Evolutionary conservation across 805 yeast genomes (phyloP).

Genomic region (Hemisphaericaspora nanyangensis): DNA sequence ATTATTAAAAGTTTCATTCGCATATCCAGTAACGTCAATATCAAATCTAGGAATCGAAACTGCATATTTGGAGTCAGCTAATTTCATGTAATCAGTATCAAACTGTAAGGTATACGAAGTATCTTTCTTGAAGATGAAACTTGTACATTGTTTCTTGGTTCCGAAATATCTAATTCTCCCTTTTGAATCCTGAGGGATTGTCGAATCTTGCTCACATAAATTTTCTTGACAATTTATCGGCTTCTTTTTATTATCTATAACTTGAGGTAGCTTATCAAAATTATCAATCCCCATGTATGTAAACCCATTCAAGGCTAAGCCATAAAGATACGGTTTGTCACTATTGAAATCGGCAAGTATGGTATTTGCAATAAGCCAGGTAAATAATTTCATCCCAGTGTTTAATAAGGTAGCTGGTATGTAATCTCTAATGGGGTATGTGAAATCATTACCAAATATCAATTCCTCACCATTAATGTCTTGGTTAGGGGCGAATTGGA

Average conservation of each 20-base stretch:
- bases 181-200: slow-evolving; percentile 28
- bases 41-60: slow-evolving; percentile 51
- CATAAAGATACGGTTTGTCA: slow-evolving; percentile 62
- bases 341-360: slow-evolving; percentile 58
- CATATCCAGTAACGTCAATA: slow-evolving; percentile 37
- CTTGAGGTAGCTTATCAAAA: background rate
- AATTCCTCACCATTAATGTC: slow-evolving; percentile 50
- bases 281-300: slow-evolving; percentile 39
- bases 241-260: slow-evolving; percentile 1
- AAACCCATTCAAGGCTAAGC: slow-evolving; percentile 56
- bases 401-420: slow-evolving; percentile 49
- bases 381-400: slow-evolving; percentile 54
- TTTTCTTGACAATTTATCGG: slow-evolving; percentile 20
- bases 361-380: slow-evolving; percentile 58
- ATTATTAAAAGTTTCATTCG: slow-evolving; percentile 41
- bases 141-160: slow-evolving; percentile 30
- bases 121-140: slow-evolving; percentile 38
- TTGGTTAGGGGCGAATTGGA: slow-evolving; percentile 39
- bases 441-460: slow-evolving; percentile 68
- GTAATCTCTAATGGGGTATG: slow-evolving; percentile 51
- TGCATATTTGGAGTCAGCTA: slow-evolving; percentile 48
- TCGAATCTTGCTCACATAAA: slow-evolving; percentile 10
- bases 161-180: slow-evolving; percentile 46
- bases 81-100: slow-evolving; percentile 49
- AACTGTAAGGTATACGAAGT: slow-evolving; percentile 47